Evolutionary conservation across 148 eudicot genomes (phyloP), one percentile per base, ranked within the genome.

Genomic region (Tetragonia tetragonoides): DNA sequence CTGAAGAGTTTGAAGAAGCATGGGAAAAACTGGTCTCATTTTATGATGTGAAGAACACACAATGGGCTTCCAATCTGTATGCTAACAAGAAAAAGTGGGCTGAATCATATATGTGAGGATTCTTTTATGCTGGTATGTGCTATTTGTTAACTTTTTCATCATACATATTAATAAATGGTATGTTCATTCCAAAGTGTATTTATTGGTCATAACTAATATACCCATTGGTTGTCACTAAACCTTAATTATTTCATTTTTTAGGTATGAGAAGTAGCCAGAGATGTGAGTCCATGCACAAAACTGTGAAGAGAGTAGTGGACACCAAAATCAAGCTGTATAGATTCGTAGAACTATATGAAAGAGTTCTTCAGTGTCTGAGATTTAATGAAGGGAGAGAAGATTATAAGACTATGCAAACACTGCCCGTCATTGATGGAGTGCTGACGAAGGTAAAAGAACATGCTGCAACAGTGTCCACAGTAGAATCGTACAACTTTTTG

Each of bases 281-380:
- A 40, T 67, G 70, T 67, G 70, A 67, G 21, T 41, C 70, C 2
- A 67, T 67, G 70, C 44, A 44, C 38, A 69, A 12, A 15, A 69
- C 73, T 7, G 21, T 69, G 38, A 69, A 46, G 18, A 69, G 7
- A 1, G 57, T 69, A 0, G 3, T 69, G 1, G 12, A 23, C 0
- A 46, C 3, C 34, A 69, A 69, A 46, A 11, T 28, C 62, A 41
- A 40, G 68, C 15, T 74, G 21, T 62, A 21, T 15, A 28, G 39
- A 5, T 63, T 74, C 23, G 68, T 74, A 2, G 41, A 42, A 21
- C 6, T 74, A 21, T 41, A 62, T 24, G 56, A 74, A 6, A 6
- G 20, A 21, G 21, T 70, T 3, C 18, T 70, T 28, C 14, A 7
- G 8, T 2, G n/a, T 3, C 1, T 70, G 18, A 54, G 60, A 3